A percentile compares a stretch with the other conserved stretches of the same genome.
Evolutionary conservation across 371 early-diverging fungal species (phyloP).

Genomic region (Circinella umbellata): DNA sequence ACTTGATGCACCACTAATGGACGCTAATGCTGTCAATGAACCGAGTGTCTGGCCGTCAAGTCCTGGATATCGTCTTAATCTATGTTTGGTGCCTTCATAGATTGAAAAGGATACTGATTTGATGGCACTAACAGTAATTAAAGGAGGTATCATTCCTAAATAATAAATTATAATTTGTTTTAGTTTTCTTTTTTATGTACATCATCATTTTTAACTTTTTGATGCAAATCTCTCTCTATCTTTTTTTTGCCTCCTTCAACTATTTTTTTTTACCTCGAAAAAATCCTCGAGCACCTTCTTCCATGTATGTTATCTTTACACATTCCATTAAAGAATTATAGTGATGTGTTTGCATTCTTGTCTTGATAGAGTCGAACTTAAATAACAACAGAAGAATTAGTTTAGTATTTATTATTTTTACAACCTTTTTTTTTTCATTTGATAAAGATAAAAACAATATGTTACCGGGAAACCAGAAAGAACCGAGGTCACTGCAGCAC

Average conservation of each 20-base stretch:
- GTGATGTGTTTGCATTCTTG: conserved; percentile 81
- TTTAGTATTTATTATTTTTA: no score
- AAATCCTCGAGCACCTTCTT: conserved; percentile 77
- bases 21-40: conserved; percentile 51
- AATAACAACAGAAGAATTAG: neutral
- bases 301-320: conserved; percentile 65
- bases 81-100: conserved; percentile 64
- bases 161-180: neutral
- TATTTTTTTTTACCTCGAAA: conserved; percentile 57
- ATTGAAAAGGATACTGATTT: conserved; percentile 78
- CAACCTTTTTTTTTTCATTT: no score
- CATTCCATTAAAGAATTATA: conserved; percentile 72
- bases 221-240: no score
- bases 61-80: conserved; percentile 26
- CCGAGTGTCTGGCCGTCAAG: conserved; percentile 41
- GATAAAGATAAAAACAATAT: neutral
- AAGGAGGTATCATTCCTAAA: conserved; percentile 72
- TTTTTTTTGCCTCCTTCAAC: neutral
- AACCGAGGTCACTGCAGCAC: conserved; percentile 65
- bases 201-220: no score
- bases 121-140: conserved; percentile 75
- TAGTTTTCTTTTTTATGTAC: no score
- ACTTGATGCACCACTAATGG: conserved; percentile 65
- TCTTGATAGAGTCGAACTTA: conserved; percentile 81
- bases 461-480: conserved; percentile 66